Evolutionary conservation across 768 basidiomycete species (phyloP).

Genomic region (Calocera cornea): DNA sequence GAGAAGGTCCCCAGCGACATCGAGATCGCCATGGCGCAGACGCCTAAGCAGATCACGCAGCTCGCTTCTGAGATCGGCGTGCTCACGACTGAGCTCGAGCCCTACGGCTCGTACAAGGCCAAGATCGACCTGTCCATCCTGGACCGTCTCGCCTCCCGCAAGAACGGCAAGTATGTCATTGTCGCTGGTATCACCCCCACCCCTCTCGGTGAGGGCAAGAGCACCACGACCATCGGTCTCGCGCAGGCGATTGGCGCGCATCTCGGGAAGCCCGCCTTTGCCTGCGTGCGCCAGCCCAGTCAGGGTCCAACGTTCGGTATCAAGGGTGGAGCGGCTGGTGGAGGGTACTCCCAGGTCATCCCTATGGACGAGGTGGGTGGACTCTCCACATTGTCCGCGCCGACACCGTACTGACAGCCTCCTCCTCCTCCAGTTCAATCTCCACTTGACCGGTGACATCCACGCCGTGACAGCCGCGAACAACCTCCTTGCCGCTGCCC

Average conservation of each 20-base stretch:
- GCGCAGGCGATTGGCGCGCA: slow-evolving; percentile 94
- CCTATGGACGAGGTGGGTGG: slow-evolving; percentile 84
- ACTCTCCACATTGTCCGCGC: slow-evolving; percentile 3
- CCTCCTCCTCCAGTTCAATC: slow-evolving; percentile 53
- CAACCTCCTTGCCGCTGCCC: slow-evolving; percentile 88
- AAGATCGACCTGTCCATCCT: slow-evolving; percentile 87
- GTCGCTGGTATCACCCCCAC: slow-evolving; percentile 95
- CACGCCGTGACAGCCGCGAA: slow-evolving; percentile 96
- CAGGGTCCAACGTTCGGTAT: slow-evolving; percentile 99
- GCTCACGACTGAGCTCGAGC: slow-evolving; percentile 73
- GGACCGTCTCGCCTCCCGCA: slow-evolving; percentile 68
- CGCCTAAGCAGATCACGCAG: slow-evolving; percentile 72
- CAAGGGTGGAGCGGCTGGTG: slow-evolving; percentile 96
- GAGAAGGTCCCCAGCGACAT: slow-evolving; percentile 92
- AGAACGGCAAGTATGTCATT: slow-evolving; percentile 91
- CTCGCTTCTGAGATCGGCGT: slow-evolving; percentile 84
- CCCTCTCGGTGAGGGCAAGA: slow-evolving; percentile 94
- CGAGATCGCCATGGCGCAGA: slow-evolving; percentile 89
- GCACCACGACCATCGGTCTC: slow-evolving; percentile 92
- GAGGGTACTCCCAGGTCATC: slow-evolving; percentile 96
- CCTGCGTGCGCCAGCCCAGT: slow-evolving; percentile 94
- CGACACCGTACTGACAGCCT: neutral
- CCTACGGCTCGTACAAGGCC: slow-evolving; percentile 91
- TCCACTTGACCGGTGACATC: slow-evolving; percentile 93
- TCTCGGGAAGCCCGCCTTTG: slow-evolving; percentile 81